Evolutionary conservation across 345 rosid genomes (phyloP).

Genomic region (Xanthoceras sorbifolium): DNA sequence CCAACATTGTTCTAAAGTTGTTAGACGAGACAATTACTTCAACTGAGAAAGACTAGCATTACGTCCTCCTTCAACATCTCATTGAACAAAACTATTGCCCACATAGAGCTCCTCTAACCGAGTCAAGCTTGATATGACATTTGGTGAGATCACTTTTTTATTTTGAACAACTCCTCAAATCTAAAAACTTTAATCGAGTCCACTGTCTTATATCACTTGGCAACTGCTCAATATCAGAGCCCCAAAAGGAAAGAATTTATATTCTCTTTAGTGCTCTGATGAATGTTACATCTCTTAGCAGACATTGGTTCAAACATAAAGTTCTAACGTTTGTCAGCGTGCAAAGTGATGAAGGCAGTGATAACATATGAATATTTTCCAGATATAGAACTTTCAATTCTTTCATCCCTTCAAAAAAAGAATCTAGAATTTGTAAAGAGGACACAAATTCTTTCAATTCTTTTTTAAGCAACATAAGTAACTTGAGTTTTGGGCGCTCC

Average conservation of each 20-base stretch:
- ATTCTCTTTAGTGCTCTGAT: constrained; percentile 16
- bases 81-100: constrained; percentile 4
- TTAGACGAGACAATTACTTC: constrained; percentile 15
- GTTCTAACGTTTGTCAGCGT: constrained; percentile 15
- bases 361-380: background rate
- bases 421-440: background rate
- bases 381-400: constrained; percentile 32
- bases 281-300: background rate
- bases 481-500: constrained; percentile 21
- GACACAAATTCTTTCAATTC: too few relatives aligned
- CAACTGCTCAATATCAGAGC: constrained; percentile 3
- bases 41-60: constrained; percentile 29
- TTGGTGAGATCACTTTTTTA: constrained; percentile 26
- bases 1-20: constrained; percentile 3
- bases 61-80: constrained; percentile 13
- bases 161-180: constrained; percentile 13
- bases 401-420: constrained; percentile 20
- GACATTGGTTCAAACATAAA: constrained; percentile 1
- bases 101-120: constrained; percentile 28
- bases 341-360: constrained; percentile 21
- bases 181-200: constrained; percentile 15
- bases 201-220: constrained; percentile 18
- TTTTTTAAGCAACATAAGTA: background rate
- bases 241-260: constrained; percentile 3
- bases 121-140: constrained; percentile 17